Evolutionary conservation across 1,284 basidiomycete species (phyloP).

Genomic region (Ceratobasidium sp.): DNA sequence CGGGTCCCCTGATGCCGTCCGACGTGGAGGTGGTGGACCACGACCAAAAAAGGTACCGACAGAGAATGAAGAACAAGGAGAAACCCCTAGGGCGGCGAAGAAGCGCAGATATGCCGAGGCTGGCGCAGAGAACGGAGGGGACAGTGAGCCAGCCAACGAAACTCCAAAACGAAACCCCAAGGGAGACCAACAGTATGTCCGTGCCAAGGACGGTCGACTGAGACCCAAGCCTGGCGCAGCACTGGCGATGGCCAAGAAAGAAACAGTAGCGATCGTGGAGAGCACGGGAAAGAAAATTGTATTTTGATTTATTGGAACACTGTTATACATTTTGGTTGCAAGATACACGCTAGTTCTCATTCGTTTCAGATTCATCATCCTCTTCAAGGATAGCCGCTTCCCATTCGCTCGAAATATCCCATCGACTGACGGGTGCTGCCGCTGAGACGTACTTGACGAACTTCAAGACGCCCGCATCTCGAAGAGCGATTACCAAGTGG

Average conservation of each 20-base stretch:
- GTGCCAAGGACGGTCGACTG: slow-evolving; percentile 45
- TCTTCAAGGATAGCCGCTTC: slow-evolving; percentile 65
- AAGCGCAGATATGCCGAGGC: slow-evolving; percentile 44
- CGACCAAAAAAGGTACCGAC: slow-evolving; percentile 28
- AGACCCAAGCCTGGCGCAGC: slow-evolving; percentile 89
- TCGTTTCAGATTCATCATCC: slow-evolving; percentile 54
- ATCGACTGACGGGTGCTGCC: slow-evolving; percentile 82
- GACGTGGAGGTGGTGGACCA: slow-evolving; percentile 56
- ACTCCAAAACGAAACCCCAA: slow-evolving; percentile 40
- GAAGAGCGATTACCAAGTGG: slow-evolving; percentile 84
- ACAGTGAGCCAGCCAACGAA: slow-evolving; percentile 14
- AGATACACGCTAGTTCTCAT: slow-evolving; percentile 62
- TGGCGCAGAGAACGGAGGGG: slow-evolving; percentile 20
- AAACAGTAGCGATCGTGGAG: slow-evolving; percentile 83
- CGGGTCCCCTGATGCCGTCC: slow-evolving; percentile 83
- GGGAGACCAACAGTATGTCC: slow-evolving; percentile 40
- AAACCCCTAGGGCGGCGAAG: slow-evolving; percentile 41
- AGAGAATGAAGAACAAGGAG: slow-evolving; percentile 39
- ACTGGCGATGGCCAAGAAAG: slow-evolving; percentile 84
- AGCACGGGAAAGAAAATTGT: slow-evolving; percentile 82
- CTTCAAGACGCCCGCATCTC: slow-evolving; percentile 91
- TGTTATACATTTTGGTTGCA: neutral
- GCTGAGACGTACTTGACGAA: slow-evolving; percentile 95
- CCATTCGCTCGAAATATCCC: slow-evolving; percentile 90
- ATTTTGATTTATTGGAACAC: slow-evolving; percentile 57